A percentile compares a stretch with the other conserved stretches of the same genome.
Conservation (phyloP, 176 grass and related monocot species). For the Musa beccarii region DNA sequence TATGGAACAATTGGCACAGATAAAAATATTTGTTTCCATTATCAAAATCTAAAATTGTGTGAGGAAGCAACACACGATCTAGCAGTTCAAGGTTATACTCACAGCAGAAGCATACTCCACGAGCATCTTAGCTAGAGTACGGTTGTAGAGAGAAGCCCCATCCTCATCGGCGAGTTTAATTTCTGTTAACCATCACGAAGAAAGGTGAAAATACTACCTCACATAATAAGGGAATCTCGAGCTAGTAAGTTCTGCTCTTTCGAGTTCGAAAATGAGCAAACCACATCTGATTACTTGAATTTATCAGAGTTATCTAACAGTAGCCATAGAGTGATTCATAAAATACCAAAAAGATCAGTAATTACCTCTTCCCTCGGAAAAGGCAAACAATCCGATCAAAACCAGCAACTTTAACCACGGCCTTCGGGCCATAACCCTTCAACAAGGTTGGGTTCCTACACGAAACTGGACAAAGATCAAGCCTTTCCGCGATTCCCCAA, state of each 20-base stretch:
- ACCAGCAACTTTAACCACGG: not conserved
- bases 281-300: not conserved
- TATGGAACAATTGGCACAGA: not conserved
- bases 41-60: not conserved
- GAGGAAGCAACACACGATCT: not conserved
- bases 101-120: constrained; percentile 92
- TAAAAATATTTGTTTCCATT: not conserved
- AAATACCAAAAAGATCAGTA: not conserved
- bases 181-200: constrained; percentile 26
- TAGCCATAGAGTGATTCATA: not conserved
- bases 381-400: not conserved
- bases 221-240: too few relatives aligned
- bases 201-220: not conserved
- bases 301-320: not conserved
- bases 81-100: constrained; percentile 24
- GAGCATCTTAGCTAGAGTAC: constrained; percentile 64
- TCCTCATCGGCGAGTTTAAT: constrained; percentile 25
- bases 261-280: not conserved
- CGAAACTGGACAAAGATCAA: not conserved
- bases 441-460: not conserved
- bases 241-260: too few relatives aligned
- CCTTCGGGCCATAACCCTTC: not conserved
- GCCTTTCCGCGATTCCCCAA: not conserved
- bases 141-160: constrained; percentile 51
- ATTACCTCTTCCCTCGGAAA: not conserved